Base-by-base conservation (phyloP, 805 yeast genomes). In the Yarrowia divulgata region DNA sequence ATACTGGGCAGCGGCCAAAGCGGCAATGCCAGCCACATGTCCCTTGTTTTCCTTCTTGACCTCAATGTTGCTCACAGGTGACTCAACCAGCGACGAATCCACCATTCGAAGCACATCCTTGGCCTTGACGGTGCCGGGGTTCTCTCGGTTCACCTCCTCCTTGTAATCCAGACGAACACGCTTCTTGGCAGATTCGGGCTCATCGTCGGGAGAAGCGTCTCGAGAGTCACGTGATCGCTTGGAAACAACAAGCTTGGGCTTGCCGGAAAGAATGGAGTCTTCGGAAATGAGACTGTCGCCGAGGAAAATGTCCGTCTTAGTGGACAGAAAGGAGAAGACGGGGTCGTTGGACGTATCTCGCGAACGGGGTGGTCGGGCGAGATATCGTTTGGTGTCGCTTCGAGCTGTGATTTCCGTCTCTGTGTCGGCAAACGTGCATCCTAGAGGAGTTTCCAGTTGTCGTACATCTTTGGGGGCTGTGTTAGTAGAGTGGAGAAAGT, bases 21-120 rank as follows among this genome's bases (percentile, higher is more conserved):
- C 55, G 1, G 57, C 68, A 23, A 48, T 63, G 1, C 34, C 37
- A 2, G 23, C 46, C 16, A 48, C 46, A 23, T 19, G 45, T 4
- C 45, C 46, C 55, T 48, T 62, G 8, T 62, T 46, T n/a, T 34
- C 42, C 19, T 48, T 39, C 43, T 52, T 35, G 55, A 23, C 18
- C 29, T 23, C 29, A 2, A 23, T 4, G 29, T 4, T 23, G 29
- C 3, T 32, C 49, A 77, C 79, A 4, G 81, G 80, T 18, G 79
- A 76, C 50, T 77, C 78, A 6, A 79, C 76, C 8, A 79, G 72
- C 35, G 79, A 75, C 16, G 75, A 74, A 67, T 79, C 81, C 9
- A 79, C 79, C 76, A 79, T 74, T 18, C 81, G 69, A 67, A 79
- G 72, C 29, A 79, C 77, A 42, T 75, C 72, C 67, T 77, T 78